phyloP scores from a whole-genome alignment of 257 asterid genomes.

The Solanum phureja region DNA sequence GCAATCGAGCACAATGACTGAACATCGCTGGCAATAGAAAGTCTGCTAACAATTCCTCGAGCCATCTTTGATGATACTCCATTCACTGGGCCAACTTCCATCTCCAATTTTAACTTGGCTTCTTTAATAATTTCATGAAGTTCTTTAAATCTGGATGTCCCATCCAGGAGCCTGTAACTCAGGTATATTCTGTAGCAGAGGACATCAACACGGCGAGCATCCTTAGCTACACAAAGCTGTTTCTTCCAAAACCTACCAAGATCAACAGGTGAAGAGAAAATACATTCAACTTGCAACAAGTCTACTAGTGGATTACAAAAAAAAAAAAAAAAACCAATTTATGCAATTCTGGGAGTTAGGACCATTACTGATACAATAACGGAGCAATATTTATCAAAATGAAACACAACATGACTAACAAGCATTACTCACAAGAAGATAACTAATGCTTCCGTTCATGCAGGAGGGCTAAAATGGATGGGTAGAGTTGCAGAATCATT shows the following conservation, averaged over 20 bases:
- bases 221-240: constrained; percentile 74
- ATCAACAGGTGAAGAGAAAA: neutral
- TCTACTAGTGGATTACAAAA: neutral
- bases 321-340: neutral
- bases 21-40: constrained; percentile 64
- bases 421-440: neutral
- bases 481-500: neutral
- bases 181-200: constrained; percentile 71
- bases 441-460: neutral
- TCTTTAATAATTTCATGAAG: constrained; percentile 67
- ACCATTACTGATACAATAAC: neutral
- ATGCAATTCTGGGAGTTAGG: neutral
- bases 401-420: neutral
- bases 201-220: constrained; percentile 77
- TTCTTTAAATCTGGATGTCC: constrained; percentile 67
- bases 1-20: constrained; percentile 76
- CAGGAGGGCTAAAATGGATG: neutral
- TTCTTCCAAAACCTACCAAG: constrained; percentile 77
- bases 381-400: neutral
- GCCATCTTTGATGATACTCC: constrained; percentile 88
- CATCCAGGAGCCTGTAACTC: constrained; percentile 74
- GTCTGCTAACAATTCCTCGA: constrained; percentile 86
- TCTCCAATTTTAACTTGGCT: constrained; percentile 72
- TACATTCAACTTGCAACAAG: neutral
- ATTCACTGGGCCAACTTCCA: constrained; percentile 74